Conservation (phyloP, 345 rosid genomes). For the Alliaria petiolata region DNA sequence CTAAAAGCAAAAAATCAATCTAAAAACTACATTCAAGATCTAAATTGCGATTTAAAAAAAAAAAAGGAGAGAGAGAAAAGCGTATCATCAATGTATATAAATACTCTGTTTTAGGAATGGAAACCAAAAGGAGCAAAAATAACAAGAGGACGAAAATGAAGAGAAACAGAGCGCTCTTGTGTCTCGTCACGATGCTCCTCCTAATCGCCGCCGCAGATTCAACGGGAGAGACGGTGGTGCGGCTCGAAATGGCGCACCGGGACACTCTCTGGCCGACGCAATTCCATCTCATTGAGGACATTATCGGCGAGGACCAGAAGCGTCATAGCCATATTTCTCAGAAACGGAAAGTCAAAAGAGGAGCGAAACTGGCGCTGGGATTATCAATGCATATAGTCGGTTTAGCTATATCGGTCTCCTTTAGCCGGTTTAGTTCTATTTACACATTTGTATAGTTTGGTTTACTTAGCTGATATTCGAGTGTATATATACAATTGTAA, state of each 20-base stretch:
- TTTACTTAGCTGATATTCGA: too few relatives aligned
- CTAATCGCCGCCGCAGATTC: conserved; percentile 12
- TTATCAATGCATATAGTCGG: too few relatives aligned
- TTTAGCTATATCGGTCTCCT: too few relatives aligned
- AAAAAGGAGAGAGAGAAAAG: conserved; percentile 12
- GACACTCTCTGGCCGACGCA: conserved; percentile 5
- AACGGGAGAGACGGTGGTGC: background rate
- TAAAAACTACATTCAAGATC: background rate
- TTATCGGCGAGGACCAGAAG: conserved; percentile 34
- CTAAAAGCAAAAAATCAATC: background rate
- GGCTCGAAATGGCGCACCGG: conserved; percentile 12
- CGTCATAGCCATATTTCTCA: conserved; percentile 36
- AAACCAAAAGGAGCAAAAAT: conserved; percentile 8
- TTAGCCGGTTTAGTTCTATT: too few relatives aligned
- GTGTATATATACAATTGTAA: too few relatives aligned
- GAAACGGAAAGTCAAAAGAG: background rate
- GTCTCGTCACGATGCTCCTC: conserved; percentile 5
- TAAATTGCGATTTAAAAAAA: background rate
- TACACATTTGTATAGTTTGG: too few relatives aligned
- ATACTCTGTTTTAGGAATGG: conserved; percentile 23
- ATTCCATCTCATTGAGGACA: conserved; percentile 28
- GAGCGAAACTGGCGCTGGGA: conserved; percentile 38
- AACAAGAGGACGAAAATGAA: conserved; percentile 24
- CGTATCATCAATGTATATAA: conserved; percentile 9
- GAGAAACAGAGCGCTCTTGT: background rate